A percentile compares a stretch with the other conserved stretches of the same genome.
Conservation (phyloP, 306 rosid genomes). For the Cicer yamashitae region DNA sequence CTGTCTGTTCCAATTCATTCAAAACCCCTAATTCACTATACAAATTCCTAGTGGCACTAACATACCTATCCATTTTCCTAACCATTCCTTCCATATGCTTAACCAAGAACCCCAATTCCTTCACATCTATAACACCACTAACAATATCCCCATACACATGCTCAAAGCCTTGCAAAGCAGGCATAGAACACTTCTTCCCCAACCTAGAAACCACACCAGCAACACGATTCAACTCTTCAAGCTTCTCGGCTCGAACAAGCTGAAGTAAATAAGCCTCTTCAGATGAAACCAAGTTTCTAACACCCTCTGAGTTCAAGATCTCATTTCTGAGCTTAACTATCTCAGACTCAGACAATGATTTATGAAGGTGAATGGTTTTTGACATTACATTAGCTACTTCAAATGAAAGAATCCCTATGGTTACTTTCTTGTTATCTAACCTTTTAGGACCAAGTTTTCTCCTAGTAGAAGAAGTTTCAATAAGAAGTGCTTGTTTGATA, state of each 20-base stretch:
- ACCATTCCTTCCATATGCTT: constrained; percentile 97
- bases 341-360: constrained; percentile 75
- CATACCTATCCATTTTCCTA: constrained; percentile 92
- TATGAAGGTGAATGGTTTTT: constrained; percentile 77
- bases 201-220: constrained; percentile 84
- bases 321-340: constrained; percentile 76
- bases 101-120: constrained; percentile 86
- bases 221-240: constrained; percentile 81
- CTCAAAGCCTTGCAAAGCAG: constrained; percentile 92
- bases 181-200: constrained; percentile 84
- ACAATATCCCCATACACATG: constrained; percentile 87
- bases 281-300: constrained; percentile 73
- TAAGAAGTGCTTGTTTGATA: constrained; percentile 80
- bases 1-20: constrained; percentile 85
- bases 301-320: constrained; percentile 81
- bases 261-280: constrained; percentile 73
- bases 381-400: constrained; percentile 95
- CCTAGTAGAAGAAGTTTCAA: constrained; percentile 66
- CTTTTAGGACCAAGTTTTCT: constrained; percentile 50
- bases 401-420: constrained; percentile 86
- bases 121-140: constrained; percentile 75
- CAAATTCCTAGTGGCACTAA: constrained; percentile 79
- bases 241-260: constrained; percentile 87
- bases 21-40: constrained; percentile 82
- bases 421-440: constrained; percentile 44